phyloP scores from a whole-genome alignment of 148 eudicot genomes.

The Chenopodium berlandieri region DNA sequence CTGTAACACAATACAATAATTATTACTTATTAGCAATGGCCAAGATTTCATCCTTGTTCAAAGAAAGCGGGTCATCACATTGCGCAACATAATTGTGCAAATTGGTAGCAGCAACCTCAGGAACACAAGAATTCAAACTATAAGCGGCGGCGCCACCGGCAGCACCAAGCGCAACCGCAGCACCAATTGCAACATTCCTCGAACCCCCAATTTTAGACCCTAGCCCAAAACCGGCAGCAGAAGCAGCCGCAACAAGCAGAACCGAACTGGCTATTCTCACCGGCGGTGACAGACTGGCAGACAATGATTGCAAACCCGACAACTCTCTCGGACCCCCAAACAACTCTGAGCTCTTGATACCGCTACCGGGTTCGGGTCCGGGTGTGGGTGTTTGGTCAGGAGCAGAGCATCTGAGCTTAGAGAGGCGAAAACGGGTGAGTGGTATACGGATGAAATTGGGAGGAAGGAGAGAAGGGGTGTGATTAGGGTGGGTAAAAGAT shows the following conservation, averaged over 20 bases:
- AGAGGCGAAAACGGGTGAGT: not conserved
- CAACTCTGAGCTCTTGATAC: slow-evolving; percentile 11
- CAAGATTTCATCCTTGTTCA: slow-evolving; percentile 66
- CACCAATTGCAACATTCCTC: slow-evolving; percentile 53
- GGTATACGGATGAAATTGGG: slow-evolving; percentile 4
- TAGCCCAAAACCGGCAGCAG: slow-evolving; percentile 68
- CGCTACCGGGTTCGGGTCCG: too few relatives aligned
- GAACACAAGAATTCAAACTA: slow-evolving; percentile 59
- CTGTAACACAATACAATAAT: not conserved
- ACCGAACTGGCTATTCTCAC: slow-evolving; percentile 55
- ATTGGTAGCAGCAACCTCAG: slow-evolving; percentile 69
- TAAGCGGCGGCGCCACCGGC: slow-evolving; percentile 71
- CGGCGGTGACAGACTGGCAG: slow-evolving; percentile 56
- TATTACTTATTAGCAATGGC: slow-evolving; percentile 59
- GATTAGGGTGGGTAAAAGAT: slow-evolving; percentile 27
- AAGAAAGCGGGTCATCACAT: slow-evolving; percentile 45
- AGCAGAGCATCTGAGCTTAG: slow-evolving; percentile 36
- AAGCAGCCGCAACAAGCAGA: slow-evolving; percentile 48
- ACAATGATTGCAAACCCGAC: slow-evolving; percentile 52
- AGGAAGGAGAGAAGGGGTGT: slow-evolving; percentile 3
- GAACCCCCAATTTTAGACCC: slow-evolving; percentile 53
- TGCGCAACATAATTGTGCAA: slow-evolving; percentile 77
- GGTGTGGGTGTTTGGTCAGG: not conserved
- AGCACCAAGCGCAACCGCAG: slow-evolving; percentile 48
- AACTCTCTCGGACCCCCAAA: slow-evolving; percentile 67